These are phyloP conservation scores for Porogramme epimiltina DNA, from an alignment of 1,284 basidiomycete genomes.

Conservation along the genomic window DNA sequence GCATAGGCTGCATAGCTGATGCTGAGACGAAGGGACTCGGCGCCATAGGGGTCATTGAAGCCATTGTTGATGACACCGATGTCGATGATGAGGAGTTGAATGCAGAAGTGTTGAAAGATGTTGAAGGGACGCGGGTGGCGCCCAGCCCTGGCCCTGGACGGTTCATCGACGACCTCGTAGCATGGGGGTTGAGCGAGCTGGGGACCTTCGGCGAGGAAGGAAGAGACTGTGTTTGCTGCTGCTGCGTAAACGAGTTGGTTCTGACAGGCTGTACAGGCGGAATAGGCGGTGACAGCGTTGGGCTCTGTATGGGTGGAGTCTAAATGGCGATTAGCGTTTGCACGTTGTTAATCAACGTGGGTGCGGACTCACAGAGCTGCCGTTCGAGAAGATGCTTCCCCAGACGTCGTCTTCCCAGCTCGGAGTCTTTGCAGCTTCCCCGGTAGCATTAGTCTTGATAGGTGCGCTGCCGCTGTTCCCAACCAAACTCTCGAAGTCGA, in stretches of 20 bases:
- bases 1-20: slow-evolving; percentile 14
- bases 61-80: background rate
- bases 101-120: slow-evolving; percentile 38
- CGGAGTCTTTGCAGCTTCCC: slow-evolving; percentile 36
- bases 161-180: slow-evolving; percentile 17
- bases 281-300: slow-evolving; percentile 20
- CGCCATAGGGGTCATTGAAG: background rate
- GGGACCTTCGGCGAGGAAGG: slow-evolving; percentile 41
- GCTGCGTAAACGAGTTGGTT: slow-evolving; percentile 17
- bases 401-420: slow-evolving; percentile 80
- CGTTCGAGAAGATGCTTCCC: slow-evolving; percentile 66
- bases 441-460: slow-evolving; percentile 46
- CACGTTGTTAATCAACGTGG: background rate
- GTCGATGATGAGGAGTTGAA: slow-evolving; percentile 30
- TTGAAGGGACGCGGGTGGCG: slow-evolving; percentile 36
- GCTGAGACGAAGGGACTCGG: slow-evolving; percentile 13
- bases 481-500: slow-evolving; percentile 79
- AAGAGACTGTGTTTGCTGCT: slow-evolving; percentile 37
- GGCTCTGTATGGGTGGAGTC: slow-evolving; percentile 23
- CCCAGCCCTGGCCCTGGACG: slow-evolving; percentile 42
- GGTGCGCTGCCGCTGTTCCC: slow-evolving; percentile 45
- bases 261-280: slow-evolving; percentile 9
- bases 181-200: slow-evolving; percentile 21
- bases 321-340: slow-evolving; percentile 1
- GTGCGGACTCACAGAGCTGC: slow-evolving; percentile 36